Evolutionary conservation across 202 grass and related monocot species (phyloP).

Genomic region (Panicum virgatum): DNA sequence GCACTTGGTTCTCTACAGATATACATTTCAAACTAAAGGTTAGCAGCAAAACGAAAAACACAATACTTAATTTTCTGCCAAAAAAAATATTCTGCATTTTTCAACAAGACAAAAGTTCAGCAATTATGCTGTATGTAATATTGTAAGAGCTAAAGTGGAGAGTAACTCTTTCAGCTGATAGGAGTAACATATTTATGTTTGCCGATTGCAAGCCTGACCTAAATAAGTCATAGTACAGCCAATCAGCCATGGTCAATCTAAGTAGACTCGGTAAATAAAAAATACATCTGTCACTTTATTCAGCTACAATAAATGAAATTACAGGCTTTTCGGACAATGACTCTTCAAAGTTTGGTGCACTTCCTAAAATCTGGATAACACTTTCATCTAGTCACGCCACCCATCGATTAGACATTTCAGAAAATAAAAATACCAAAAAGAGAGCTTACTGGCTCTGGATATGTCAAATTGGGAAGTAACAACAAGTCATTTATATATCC

Average conservation of each 20-base stretch:
- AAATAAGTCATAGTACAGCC: background rate
- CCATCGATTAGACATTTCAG: background rate
- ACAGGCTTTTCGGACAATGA: background rate
- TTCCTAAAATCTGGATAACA: background rate
- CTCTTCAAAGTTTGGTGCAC: background rate
- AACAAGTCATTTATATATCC: background rate
- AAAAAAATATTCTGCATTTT: slow-evolving; percentile 2
- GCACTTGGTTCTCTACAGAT: slow-evolving; percentile 81
- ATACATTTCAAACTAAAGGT: slow-evolving; percentile 27
- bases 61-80: background rate
- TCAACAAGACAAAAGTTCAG: slow-evolving; percentile 3
- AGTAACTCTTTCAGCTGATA: background rate
- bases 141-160: background rate
- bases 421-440: slow-evolving; percentile 3
- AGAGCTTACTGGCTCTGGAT: background rate
- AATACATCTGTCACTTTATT: background rate
- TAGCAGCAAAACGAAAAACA: background rate
- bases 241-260: background rate
- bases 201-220: background rate
- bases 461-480: background rate
- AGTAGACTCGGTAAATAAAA: background rate
- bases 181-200: background rate
- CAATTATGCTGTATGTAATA: background rate
- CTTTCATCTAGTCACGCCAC: slow-evolving; percentile 7
- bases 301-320: slow-evolving; percentile 4